Base-by-base conservation (phyloP, 2,329 filamentous ascomycete species). In the Ophiostoma quercus region DNA sequence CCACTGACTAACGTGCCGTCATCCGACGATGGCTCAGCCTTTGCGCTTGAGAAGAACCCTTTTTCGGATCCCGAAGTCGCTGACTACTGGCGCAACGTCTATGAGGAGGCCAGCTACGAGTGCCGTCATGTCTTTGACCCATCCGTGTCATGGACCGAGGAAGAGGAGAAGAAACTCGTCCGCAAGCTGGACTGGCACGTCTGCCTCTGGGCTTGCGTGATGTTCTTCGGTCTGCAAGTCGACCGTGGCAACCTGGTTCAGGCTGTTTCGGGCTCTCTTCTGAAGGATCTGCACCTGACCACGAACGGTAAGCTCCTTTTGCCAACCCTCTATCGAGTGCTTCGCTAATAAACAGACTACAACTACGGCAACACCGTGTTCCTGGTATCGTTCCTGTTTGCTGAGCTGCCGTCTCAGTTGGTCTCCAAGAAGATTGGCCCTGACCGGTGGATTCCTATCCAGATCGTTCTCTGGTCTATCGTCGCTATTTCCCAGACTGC, bases 341-440 rank as follows among this genome's bases (percentile, higher is more conserved):
- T 19, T 8, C 11, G 16, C 60, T 63, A 63, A 63, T 16, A 37
- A 37, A 63, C 32, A 3, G 60, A 83, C 68, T 85, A 83, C 75
- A 87, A 87, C 74, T 76, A 82, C 12, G 85, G 85, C 37, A 80
- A 86, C 74, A 85, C 83, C 0, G 80, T 87, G 66, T 87, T 86
- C 73, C 79, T 82, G 1, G 75, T 85, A 2, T 81, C 75, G 1
- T 88, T 88, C 72, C 76, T 88, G 2, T 77, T 80, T 8, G 85
- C 87, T 0, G 87, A 89, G 73, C 77, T 89, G 2, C 87, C 87
- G 0, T 88, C 86, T 0, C 86, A 88, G 74, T 89, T 89, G 16
- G 74, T 89, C 22, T 83, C 81, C 67, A 89, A 89, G 76, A 83
- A 82, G 73, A 73, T 79, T 1, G 78, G 75, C 4, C 74, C 74